Conservation (phyloP, 139 green algal species). For the Zygnema cylindricum region DNA sequence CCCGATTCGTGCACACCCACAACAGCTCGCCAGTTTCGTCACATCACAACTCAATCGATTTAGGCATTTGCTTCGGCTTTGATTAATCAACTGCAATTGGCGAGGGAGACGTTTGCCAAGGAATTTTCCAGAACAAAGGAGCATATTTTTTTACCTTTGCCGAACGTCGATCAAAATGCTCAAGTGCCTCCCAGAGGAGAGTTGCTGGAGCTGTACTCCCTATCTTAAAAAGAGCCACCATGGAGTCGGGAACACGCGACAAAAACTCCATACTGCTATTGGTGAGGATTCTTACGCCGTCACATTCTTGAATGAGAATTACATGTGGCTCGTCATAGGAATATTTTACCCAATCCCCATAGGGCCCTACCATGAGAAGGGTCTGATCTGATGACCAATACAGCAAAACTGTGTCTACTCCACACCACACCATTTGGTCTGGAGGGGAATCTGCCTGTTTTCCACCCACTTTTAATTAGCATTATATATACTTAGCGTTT, state of each 20-base stretch:
- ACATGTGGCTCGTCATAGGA: conserved; percentile 45
- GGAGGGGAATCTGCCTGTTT: conserved; percentile 54
- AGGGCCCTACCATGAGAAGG: conserved; percentile 77
- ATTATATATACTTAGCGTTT: neutral
- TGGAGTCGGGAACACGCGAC: conserved; percentile 60
- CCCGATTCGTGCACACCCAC: too few species aligned
- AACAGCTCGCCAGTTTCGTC: too few species aligned
- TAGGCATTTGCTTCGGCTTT: too few species aligned
- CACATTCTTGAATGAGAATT: conserved; percentile 71
- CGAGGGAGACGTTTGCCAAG: too few species aligned
- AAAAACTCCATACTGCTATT: conserved; percentile 50
- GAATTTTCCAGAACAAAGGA: too few species aligned
- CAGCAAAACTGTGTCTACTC: conserved; percentile 79
- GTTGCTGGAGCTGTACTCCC: conserved; percentile 61
- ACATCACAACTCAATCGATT: too few species aligned
- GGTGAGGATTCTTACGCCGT: conserved; percentile 79
- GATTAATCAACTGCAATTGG: too few species aligned
- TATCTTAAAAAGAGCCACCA: conserved; percentile 46
- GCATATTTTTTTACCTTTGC: too few species aligned
- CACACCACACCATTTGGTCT: conserved; percentile 82
- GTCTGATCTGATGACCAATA: conserved; percentile 71
- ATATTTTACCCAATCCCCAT: conserved; percentile 71
- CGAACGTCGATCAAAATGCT: conserved; percentile 77
- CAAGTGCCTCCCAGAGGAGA: conserved; percentile 80
- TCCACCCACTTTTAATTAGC: neutral